phyloP scores from a whole-genome alignment of 1,284 basidiomycete genomes.

The Meripilus lineatus region DNA sequence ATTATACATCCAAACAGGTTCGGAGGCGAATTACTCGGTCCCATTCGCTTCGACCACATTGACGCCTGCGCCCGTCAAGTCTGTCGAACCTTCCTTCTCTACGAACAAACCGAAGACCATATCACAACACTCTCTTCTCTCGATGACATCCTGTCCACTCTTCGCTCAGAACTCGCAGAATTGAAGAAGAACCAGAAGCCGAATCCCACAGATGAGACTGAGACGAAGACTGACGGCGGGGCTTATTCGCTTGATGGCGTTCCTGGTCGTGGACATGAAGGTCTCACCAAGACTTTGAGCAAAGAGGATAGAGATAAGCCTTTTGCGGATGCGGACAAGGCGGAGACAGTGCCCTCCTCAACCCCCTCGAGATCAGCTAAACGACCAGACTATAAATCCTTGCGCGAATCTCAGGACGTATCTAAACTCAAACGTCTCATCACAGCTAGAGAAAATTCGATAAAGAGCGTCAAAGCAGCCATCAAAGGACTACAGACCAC shows the following conservation, averaged over 20 bases:
- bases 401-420: conserved; percentile 37
- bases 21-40: conserved; percentile 69
- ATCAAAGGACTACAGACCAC: too few relatives aligned
- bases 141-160: conserved; percentile 52
- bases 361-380: conserved; percentile 9
- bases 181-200: conserved; percentile 7
- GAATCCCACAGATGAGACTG: background rate
- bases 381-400: conserved; percentile 33
- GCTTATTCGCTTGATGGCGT: too few relatives aligned
- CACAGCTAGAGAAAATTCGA: conserved; percentile 39
- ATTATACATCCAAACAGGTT: too few relatives aligned
- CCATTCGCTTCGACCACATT: conserved; percentile 74
- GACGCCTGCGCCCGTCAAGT: conserved; percentile 71
- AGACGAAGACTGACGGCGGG: background rate
- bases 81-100: conserved; percentile 57
- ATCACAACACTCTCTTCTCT: conserved; percentile 53
- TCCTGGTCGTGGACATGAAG: too few relatives aligned
- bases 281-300: too few relatives aligned
- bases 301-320: background rate
- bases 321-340: background rate
- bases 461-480: conserved; percentile 30
- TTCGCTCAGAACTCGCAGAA: conserved; percentile 48
- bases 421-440: conserved; percentile 43
- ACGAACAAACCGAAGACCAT: conserved; percentile 60
- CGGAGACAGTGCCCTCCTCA: conserved; percentile 2